phyloP scores from a whole-genome alignment of 306 rosid species.

The Corylus heterophylla region DNA sequence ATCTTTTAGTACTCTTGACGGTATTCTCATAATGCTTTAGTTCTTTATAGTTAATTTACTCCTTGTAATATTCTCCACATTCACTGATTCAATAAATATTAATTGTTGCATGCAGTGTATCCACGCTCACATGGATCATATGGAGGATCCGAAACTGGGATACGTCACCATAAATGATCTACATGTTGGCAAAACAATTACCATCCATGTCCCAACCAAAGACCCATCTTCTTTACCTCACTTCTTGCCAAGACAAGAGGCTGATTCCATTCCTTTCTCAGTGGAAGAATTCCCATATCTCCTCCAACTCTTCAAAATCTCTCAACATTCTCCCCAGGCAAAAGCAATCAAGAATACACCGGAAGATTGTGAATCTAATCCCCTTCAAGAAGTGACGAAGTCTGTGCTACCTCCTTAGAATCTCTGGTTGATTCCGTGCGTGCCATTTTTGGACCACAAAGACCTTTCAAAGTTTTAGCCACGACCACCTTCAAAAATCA shows the following conservation, averaged over 20 bases:
- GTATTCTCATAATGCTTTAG: too few species aligned
- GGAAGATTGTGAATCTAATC: conserved; percentile 45
- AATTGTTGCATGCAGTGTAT: too few species aligned
- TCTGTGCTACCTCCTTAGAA: conserved; percentile 67
- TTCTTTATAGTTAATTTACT: too few species aligned
- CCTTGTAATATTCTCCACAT: too few species aligned
- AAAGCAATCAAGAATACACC: conserved; percentile 63
- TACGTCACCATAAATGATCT: conserved; percentile 57
- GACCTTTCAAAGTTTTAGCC: conserved; percentile 43
- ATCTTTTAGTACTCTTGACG: too few species aligned
- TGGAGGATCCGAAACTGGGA: conserved; percentile 50
- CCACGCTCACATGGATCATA: background rate
- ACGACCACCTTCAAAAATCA: conserved; percentile 44
- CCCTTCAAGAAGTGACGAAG: conserved; percentile 58
- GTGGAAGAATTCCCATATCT: conserved; percentile 38
- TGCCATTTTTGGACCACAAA: conserved; percentile 40
- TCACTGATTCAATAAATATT: too few species aligned
- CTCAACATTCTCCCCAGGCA: conserved; percentile 60
- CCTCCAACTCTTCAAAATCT: conserved; percentile 50
- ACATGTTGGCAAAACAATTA: conserved; percentile 50
- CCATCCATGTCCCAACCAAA: conserved; percentile 47
- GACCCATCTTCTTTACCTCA: conserved; percentile 51
- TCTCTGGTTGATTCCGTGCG: conserved; percentile 55
- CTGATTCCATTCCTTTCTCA: conserved; percentile 62
- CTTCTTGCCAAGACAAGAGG: conserved; percentile 58